A percentile compares a stretch with the other conserved stretches of the same genome.
These are phyloP conservation scores for Fusarium sp. DNA, from an alignment of 2,329 filamentous ascomycete species.

Conservation along the genomic window DNA sequence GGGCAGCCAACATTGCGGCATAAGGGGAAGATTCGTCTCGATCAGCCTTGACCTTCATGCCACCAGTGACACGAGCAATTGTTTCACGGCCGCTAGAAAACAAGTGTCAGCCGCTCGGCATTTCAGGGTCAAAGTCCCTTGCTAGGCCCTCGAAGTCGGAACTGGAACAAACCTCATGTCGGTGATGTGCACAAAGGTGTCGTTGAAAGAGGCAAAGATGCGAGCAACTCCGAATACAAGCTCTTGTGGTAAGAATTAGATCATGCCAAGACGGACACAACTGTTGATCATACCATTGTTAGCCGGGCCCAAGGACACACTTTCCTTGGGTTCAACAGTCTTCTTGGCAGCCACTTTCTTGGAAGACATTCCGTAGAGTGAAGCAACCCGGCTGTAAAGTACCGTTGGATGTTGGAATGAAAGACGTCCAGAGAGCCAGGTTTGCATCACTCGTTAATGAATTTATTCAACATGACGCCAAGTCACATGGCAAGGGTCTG, in stretches of 20 bases:
- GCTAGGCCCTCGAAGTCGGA: neutral
- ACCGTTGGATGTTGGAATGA: neutral
- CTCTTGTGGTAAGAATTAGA: slow-evolving; percentile 57
- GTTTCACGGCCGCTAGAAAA: slow-evolving; percentile 95
- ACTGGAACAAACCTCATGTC: slow-evolving; percentile 84
- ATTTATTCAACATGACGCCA: neutral
- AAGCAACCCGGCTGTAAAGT: rapidly evolving
- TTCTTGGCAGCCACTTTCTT: neutral
- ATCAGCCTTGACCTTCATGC: slow-evolving; percentile 99
- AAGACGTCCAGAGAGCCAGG: neutral
- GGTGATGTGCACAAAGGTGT: slow-evolving; percentile 98
- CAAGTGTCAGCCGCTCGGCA: neutral
- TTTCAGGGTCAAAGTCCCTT: neutral
- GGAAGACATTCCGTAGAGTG: neutral
- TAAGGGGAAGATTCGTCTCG: slow-evolving; percentile 99
- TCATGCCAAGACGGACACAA: neutral
- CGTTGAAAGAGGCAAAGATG: slow-evolving; percentile 95
- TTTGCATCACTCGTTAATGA: neutral
- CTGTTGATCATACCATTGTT: neutral
- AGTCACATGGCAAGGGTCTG: neutral
- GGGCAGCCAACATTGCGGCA: slow-evolving; percentile 99
- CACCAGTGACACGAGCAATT: slow-evolving; percentile 99
- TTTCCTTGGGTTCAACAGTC: neutral
- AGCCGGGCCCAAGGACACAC: neutral
- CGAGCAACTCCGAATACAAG: slow-evolving; percentile 98